Base-by-base conservation (phyloP, 495 filamentous ascomycete species). In the Choiromyces venosus region DNA sequence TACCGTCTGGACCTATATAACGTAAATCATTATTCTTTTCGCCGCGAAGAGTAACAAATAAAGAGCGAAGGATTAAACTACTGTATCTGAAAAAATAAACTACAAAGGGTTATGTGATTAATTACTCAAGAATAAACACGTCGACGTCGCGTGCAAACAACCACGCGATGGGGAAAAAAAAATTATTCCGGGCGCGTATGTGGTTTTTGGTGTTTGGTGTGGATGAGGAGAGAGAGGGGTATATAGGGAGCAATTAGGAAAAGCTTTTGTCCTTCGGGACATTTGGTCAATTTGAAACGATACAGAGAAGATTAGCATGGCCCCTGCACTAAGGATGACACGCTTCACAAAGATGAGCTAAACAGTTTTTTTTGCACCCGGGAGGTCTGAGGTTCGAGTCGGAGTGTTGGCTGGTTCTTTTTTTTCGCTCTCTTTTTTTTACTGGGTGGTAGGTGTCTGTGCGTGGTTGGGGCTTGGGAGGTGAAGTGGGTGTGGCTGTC, bases 291-390 rank as follows among this genome's bases (percentile, higher is more conserved):
- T 89, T 90, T 86, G 87, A 84, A 89, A 88, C 87, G 87, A 90
- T 89, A 89, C 88, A 92, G 89, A 94, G 91, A 94, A 93, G 90
- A 94, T 93, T 96, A 97, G 93, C 94, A 97, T 97, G 93, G 94
- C 94, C 94, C 94, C 94, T 97, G 94, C 93, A 96, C 93, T 96
- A 97, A 97, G 93, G 93, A 96, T 96, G 93, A 96, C 92, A 96
- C 93, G 92, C 92, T 93, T 88, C 91, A 93, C 91, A 94, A 93
- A 94, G 92, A 93, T 91, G 93, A 90, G 90, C 91, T 92, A 91
- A 86, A 82, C 83, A 87, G 85, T 91, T 84, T 81, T 85, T 77
- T 75, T 75, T 78, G 77, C 36, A 42, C 68, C 44, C 44, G 33
- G 39, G 65, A 74, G 72, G 68, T 16, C 29, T 40, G 36, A 38